phyloP scores from a whole-genome alignment of 805 yeast species.

The Candida orba region DNA sequence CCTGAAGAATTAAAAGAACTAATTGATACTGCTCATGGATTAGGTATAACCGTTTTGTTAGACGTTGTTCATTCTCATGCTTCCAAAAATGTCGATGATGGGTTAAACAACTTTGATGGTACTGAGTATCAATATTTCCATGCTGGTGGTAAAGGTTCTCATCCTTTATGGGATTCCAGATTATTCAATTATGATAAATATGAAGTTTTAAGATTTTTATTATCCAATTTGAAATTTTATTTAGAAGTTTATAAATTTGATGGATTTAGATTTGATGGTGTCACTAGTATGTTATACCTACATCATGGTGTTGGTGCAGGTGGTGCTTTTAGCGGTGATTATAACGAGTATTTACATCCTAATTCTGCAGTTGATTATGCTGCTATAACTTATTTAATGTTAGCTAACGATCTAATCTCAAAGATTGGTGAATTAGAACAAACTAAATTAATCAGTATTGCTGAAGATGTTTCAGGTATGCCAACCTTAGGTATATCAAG shows the following conservation, averaged over 20 bases:
- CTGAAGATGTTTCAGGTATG: conserved; percentile 97
- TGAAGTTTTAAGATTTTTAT: conserved; percentile 81
- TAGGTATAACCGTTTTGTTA: conserved; percentile 78
- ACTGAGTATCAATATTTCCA: conserved; percentile 94
- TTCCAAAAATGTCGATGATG: conserved; percentile 90
- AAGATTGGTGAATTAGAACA: conserved; percentile 38
- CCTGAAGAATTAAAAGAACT: conserved; percentile 92
- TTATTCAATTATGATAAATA: conserved; percentile 86
- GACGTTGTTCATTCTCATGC: conserved; percentile 97
- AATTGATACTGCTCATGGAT: conserved; percentile 83
- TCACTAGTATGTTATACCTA: conserved; percentile 82
- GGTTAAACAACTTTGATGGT: conserved; percentile 88
- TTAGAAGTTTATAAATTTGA: conserved; percentile 81
- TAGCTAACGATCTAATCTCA: conserved; percentile 76
- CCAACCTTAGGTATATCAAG: conserved; percentile 86
- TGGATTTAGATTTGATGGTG: conserved; percentile 96
- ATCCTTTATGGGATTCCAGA: conserved; percentile 94
- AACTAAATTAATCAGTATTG: conserved; percentile 64
- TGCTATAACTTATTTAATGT: conserved; percentile 78
- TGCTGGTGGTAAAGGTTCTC: conserved; percentile 82
- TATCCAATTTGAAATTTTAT: conserved; percentile 78
- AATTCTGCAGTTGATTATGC: conserved; percentile 76
- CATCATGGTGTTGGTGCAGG: conserved; percentile 91
- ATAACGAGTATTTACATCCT: conserved; percentile 79
- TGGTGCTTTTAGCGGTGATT: conserved; percentile 82